phyloP scores from a whole-genome alignment of 495 filamentous ascomycete genomes.

The Penicillium cataractarum region DNA sequence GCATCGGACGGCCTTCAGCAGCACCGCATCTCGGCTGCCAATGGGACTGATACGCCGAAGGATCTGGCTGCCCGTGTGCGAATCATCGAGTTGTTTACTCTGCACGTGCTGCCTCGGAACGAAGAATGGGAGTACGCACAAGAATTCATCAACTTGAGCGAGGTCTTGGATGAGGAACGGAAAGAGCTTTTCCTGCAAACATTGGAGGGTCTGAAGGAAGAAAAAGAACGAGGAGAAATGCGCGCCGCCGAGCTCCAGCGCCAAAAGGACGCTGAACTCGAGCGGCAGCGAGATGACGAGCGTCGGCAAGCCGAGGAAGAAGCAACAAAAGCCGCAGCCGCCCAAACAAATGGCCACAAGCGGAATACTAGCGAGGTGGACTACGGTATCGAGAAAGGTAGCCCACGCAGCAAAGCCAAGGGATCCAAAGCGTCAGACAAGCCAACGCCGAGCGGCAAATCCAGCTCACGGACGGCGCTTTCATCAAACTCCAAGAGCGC shows the following conservation, averaged over 20 bases:
- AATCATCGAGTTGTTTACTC: slow-evolving; percentile 89
- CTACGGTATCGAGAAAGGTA: slow-evolving; percentile 56
- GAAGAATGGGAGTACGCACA: slow-evolving; percentile 93
- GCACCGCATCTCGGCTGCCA: slow-evolving; percentile 41
- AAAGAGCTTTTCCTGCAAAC: slow-evolving; percentile 83
- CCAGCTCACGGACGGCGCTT: slow-evolving; percentile 35
- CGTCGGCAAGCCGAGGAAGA: slow-evolving; percentile 65
- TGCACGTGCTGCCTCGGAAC: slow-evolving; percentile 89
- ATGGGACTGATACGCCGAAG: slow-evolving; percentile 74
- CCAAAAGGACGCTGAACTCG: slow-evolving; percentile 64
- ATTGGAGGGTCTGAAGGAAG: slow-evolving; percentile 59
- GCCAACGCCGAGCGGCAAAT: slow-evolving; percentile 30
- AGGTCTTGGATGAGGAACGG: slow-evolving; percentile 88
- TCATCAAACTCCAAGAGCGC: slow-evolving; percentile 42
- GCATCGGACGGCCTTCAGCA: slow-evolving; percentile 28
- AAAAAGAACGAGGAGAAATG: slow-evolving; percentile 75
- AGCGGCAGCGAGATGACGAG: slow-evolving; percentile 58
- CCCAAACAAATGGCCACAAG: slow-evolving; percentile 54
- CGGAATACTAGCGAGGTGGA: slow-evolving; percentile 56
- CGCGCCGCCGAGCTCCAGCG: slow-evolving; percentile 62
- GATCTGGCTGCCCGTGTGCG: slow-evolving; percentile 77
- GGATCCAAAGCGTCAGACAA: slow-evolving; percentile 35
- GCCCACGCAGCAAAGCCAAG: slow-evolving; percentile 42
- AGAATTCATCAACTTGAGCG: slow-evolving; percentile 82
- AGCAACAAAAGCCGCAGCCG: slow-evolving; percentile 36